phyloP scores from a whole-genome alignment of 176 grass and related monocot genomes.

The Alloteropsis semialata region DNA sequence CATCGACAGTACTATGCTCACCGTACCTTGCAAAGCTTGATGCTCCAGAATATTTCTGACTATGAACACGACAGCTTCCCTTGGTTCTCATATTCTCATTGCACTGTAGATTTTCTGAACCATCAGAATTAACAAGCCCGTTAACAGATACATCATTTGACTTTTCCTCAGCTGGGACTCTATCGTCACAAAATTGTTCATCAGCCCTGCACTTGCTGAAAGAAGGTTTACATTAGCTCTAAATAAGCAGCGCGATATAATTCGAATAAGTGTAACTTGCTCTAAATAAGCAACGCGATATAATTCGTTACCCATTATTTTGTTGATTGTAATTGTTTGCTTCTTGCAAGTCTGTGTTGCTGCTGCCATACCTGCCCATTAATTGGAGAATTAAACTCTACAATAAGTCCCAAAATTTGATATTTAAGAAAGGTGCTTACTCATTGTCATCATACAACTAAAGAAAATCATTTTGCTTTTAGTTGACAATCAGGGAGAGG shows the following conservation, averaged over 20 bases:
- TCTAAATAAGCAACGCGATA: neutral
- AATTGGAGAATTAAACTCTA: constrained; percentile 14
- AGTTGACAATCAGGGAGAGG: neutral
- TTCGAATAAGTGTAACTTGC: too few species aligned
- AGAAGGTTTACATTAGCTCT: constrained; percentile 22
- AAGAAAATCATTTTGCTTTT: neutral
- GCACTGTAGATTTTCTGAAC: constrained; percentile 19
- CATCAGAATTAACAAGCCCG: constrained; percentile 28
- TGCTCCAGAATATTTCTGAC: constrained; percentile 36
- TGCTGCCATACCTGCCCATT: constrained; percentile 31
- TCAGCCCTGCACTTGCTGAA: constrained; percentile 25
- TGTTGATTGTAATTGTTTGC: constrained; percentile 29
- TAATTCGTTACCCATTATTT: constrained; percentile 40
- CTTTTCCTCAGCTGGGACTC: constrained; percentile 29
- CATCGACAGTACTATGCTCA: constrained; percentile 26
- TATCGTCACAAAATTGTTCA: constrained; percentile 22
- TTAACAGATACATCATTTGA: constrained; percentile 21
- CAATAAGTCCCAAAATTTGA: neutral
- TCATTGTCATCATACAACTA: neutral
- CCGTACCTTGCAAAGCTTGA: constrained; percentile 34
- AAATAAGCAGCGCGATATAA: constrained; percentile 1
- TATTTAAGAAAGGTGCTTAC: neutral
- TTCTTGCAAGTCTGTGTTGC: neutral
- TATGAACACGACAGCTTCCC: constrained; percentile 21
- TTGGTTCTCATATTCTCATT: constrained; percentile 20